phyloP scores from a whole-genome alignment of 768 basidiomycete species.

The Kwoniella mangroviensis region DNA sequence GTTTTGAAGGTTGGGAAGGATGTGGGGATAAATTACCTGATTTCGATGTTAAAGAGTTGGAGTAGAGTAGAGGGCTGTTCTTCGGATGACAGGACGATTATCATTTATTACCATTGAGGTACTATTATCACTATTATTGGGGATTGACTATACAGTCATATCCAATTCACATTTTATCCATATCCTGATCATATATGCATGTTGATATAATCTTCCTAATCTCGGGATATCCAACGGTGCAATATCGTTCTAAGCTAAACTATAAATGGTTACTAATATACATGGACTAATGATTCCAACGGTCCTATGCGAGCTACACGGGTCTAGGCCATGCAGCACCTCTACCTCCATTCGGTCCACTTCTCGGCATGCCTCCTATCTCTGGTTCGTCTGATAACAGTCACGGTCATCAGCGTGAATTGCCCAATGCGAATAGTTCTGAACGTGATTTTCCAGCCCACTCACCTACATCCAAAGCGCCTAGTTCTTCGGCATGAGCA shows the following conservation, averaged over 20 bases:
- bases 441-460: neutral
- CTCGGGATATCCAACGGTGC: too few relatives aligned
- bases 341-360: constrained; percentile 15
- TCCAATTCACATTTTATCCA: neutral
- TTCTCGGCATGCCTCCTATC: constrained; percentile 17
- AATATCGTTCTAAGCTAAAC: neutral
- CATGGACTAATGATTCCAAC: neutral
- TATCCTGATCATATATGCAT: neutral
- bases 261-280: neutral
- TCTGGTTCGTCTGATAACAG: constrained; percentile 14
- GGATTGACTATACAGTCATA: neutral
- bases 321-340: constrained; percentile 24
- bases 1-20: constrained; percentile 69
- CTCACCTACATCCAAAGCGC: constrained; percentile 46
- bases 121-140: neutral
- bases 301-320: constrained; percentile 4
- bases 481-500: constrained; percentile 38
- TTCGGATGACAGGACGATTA: too few relatives aligned
- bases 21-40: constrained; percentile 70
- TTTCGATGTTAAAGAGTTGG: constrained; percentile 50
- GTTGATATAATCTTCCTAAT: constrained; percentile 1
- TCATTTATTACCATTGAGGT: too few relatives aligned
- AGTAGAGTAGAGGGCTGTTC: constrained; percentile 11
- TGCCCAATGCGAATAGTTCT: too few relatives aligned
- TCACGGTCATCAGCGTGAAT: neutral